Base-by-base conservation (phyloP, 192 early-diverging fungal genomes). In the Coemansia sp. region DNA sequence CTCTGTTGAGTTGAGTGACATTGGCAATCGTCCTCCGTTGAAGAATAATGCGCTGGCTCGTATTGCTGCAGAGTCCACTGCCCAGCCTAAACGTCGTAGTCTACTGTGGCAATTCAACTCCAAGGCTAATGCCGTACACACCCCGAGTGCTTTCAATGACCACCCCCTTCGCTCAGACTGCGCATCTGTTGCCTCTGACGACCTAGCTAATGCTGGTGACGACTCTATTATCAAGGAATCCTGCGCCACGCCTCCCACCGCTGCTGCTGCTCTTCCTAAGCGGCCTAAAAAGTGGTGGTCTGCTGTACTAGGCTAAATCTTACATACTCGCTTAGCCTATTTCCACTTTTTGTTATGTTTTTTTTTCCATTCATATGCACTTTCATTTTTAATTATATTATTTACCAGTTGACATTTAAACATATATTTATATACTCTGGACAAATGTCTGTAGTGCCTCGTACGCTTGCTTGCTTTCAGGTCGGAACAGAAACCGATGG, bases 271-370 rank as follows among this genome's bases (percentile, higher is more conserved):
- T 18, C 66, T 31, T 27, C 29, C 54, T 15, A 57, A 67, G 36
- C 65, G 66, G 12, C 38, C 75, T 3, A 74, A 67, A 38, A 82
- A 74, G 46, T 82, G 80, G 80, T 82, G 80, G 80, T 75, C 75
- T 15, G 55, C 70, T 11, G 69, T 82, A 36, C 68, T 82, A 24
- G 75, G 75, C 10, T 82, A 68, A 65, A 57, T 10, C 5, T 24
- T 22, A 9, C 8, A 12, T 31, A 34, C 33, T 34, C 18, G 33
- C 40, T 47, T 46, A 38, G 36, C 36, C 10, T 38, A 38, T 38
- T 38, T 38, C 10, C 36, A 38, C 36, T 2, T 24, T 54, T 20
- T 31, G 31, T 27, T 24, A 13, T 49, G 31, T 49, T 43, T 49
- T n/a, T 49, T 33, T 47, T 47, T 44, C 27, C 22, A 38, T 51